Conservation (phyloP, 495 filamentous ascomycete genomes). For the Annulohypoxylon moriforme region DNA sequence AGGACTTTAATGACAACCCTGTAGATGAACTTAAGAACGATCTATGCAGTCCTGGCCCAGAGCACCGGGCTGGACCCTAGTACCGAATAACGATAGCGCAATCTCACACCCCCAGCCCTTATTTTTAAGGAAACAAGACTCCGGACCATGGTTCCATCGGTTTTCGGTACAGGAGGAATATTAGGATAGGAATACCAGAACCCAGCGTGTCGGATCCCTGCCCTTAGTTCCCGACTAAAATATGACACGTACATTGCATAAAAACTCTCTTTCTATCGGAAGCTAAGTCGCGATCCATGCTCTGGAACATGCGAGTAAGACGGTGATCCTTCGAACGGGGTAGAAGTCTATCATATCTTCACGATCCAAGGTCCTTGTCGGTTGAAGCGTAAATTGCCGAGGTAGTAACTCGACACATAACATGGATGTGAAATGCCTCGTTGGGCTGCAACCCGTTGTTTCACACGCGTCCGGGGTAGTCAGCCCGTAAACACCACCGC, state of each 20-base stretch:
- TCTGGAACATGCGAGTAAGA: conserved; percentile 19
- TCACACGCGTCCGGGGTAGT: conserved; percentile 34
- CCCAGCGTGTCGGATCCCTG: neutral
- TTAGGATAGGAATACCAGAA: neutral
- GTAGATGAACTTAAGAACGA: neutral
- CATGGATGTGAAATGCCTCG: conserved; percentile 33
- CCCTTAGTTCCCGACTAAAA: conserved; percentile 10
- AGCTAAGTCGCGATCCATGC: conserved; percentile 24
- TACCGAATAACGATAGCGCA: conserved; percentile 3
- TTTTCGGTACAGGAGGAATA: neutral
- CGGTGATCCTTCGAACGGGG: neutral
- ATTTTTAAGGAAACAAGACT: neutral
- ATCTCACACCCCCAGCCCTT: neutral
- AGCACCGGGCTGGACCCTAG: neutral
- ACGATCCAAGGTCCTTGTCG: neutral
- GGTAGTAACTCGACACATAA: neutral
- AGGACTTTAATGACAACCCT: neutral
- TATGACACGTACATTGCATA: conserved; percentile 11
- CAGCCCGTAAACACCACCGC: conserved; percentile 16
- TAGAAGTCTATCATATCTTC: conserved; percentile 5
- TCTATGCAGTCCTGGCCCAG: neutral
- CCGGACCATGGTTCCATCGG: neutral
- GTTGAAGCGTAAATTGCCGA: neutral
- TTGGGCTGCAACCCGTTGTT: conserved; percentile 37
- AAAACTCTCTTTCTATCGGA: conserved; percentile 20